Evolutionary conservation across 2,329 filamentous ascomycete genomes (phyloP).

Genomic region (Rutstroemia sp.): DNA sequence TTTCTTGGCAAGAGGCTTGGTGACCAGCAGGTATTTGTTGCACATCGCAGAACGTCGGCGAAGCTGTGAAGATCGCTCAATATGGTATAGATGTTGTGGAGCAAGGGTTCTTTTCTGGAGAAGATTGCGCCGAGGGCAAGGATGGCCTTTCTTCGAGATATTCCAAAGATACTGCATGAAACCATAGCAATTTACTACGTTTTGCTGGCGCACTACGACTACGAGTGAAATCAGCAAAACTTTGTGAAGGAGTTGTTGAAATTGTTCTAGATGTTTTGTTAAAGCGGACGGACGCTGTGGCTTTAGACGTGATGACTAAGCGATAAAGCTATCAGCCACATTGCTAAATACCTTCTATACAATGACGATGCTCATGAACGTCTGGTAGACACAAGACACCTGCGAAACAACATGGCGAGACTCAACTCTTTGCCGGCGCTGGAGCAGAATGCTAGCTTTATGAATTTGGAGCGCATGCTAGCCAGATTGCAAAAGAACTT

Average conservation of each 20-base stretch:
- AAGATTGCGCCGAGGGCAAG: not conserved
- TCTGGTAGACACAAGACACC: not conserved
- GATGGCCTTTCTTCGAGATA: not conserved
- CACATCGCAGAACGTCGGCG: too few relatives aligned
- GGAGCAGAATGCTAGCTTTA: slow-evolving; percentile 17
- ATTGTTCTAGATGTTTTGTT: too few relatives aligned
- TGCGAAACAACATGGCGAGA: slow-evolving; percentile 21
- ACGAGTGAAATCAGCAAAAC: too few relatives aligned
- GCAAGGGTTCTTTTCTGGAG: not conserved
- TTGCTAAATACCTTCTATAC: not conserved
- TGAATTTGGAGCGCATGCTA: slow-evolving; percentile 56
- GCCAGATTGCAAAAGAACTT: slow-evolving; percentile 58
- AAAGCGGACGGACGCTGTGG: too few relatives aligned
- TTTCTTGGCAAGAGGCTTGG: too few relatives aligned
- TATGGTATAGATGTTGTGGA: not conserved
- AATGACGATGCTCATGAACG: not conserved
- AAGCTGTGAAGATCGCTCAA: not conserved
- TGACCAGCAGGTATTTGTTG: too few relatives aligned
- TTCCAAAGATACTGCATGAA: not conserved
- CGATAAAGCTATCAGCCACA: too few relatives aligned
- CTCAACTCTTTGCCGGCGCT: slow-evolving; percentile 16
- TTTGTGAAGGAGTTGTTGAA: too few relatives aligned
- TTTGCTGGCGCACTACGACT: too few relatives aligned
- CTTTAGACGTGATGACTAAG: too few relatives aligned
- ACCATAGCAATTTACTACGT: not conserved